These are phyloP conservation scores for Rosa hybrid DNA, from an alignment of 331 rosid genomes.

Conservation along the genomic window DNA sequence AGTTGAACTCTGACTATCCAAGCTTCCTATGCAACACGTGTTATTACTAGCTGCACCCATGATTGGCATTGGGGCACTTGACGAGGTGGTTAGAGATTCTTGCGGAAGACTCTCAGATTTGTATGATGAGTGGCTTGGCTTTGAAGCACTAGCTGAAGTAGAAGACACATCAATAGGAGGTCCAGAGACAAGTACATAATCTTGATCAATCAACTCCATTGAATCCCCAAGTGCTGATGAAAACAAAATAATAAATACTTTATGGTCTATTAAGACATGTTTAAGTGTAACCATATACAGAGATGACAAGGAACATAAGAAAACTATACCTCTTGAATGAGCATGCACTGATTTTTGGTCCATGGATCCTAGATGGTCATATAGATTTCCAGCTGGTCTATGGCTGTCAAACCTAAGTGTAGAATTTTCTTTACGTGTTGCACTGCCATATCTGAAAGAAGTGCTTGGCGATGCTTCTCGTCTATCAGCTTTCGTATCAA, in stretches of 20 bases:
- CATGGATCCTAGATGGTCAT: constrained; percentile 44
- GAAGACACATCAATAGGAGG: constrained; percentile 72
- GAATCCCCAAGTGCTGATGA: constrained; percentile 66
- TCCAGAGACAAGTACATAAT: constrained; percentile 92
- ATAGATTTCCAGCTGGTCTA: constrained; percentile 44
- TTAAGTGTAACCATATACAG: constrained; percentile 22
- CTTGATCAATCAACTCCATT: constrained; percentile 83
- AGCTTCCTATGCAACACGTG: constrained; percentile 65
- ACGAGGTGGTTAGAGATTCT: constrained; percentile 41
- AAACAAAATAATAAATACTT: constrained; percentile 24
- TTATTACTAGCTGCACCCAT: constrained; percentile 52
- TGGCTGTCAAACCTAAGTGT: constrained; percentile 41
- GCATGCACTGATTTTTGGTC: constrained; percentile 43
- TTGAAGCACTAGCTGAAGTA: constrained; percentile 59
- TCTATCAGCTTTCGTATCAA: constrained; percentile 55
- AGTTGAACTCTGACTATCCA: constrained; percentile 82
- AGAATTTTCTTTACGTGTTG: constrained; percentile 31
- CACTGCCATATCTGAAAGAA: constrained; percentile 41
- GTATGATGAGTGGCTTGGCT: constrained; percentile 55
- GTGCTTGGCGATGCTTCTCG: constrained; percentile 44
- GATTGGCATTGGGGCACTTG: constrained; percentile 85
- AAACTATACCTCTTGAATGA: constrained; percentile 56
- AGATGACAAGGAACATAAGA: constrained; percentile 18
- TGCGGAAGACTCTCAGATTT: constrained; percentile 57
- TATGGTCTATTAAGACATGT: constrained; percentile 17